Base-by-base conservation (phyloP, 345 rosid species). In the Ceriops tagal region DNA sequence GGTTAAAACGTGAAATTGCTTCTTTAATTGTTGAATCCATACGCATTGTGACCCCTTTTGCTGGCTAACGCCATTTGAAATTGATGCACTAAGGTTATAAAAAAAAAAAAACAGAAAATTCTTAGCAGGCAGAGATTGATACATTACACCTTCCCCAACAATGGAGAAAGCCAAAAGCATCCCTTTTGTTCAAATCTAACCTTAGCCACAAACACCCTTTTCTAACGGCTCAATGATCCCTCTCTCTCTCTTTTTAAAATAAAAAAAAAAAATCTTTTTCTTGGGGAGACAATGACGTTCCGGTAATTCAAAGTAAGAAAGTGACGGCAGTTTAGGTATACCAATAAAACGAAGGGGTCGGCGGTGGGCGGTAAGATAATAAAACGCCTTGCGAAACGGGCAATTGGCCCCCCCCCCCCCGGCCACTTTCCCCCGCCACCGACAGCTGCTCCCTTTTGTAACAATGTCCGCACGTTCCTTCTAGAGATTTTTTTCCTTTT, bases 381-480 rank as follows among this genome's bases (percentile, higher is more conserved):
- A 43, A 43, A 43, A 10, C 10, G 1, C 13, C 0, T 13, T 16
- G 16, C 11, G 43, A 8, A 53, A 83, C 87, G 71, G 81, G 86
- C 9, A 15, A 60, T 49, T 8, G n/a, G n/a, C n/a, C n/a, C n/a
- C n/a, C n/a, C n/a, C n/a, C n/a, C 1, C 24, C 35, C 75, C 83
- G 62, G 80, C 73, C 62, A 60, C 61, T 3, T 22, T 4, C 64
- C 16, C 67, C 0, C 26, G 26, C 67, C 75, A 83, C 86, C 82
- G 82, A 80, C 83, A 77, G 34, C 64, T 70, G 58, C 22, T 16
- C 19, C 67, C 69, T 71, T 71, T 75, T 69, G 80, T 73, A 37
- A 65, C 64, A 27, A 2, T 11, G 2, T 31, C 69, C 35, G 61
- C 62, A 34, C 61, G 1, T 43, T 18, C 49, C 49, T 43, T 3